These are phyloP conservation scores for Geopyxis carbonaria DNA, from an alignment of 495 filamentous ascomycete species.

Conservation along the genomic window DNA sequence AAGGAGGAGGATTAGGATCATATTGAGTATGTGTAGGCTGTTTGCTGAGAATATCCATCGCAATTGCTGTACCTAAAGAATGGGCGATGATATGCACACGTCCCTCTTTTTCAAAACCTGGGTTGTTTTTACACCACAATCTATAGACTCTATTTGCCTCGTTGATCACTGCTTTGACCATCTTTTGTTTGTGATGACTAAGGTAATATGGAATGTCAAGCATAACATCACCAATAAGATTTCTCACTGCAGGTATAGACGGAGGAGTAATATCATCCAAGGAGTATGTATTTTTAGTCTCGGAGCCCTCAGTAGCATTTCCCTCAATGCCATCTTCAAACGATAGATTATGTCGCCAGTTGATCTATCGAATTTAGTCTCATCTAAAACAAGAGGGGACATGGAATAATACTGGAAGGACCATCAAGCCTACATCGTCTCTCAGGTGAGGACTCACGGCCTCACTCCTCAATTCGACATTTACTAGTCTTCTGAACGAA, in stretches of 20 bases:
- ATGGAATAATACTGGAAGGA: conserved; percentile 37
- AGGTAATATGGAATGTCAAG: conserved; percentile 94
- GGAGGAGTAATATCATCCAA: conserved; percentile 81
- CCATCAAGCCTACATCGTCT: conserved; percentile 54
- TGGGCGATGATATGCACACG: conserved; percentile 87
- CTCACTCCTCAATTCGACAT: conserved; percentile 61
- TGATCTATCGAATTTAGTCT: conserved; percentile 31
- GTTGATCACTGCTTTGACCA: conserved; percentile 73
- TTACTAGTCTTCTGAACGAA: conserved; percentile 67
- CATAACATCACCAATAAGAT: conserved; percentile 90
- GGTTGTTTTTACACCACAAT: conserved; percentile 85
- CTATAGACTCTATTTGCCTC: conserved; percentile 90
- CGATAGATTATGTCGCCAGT: conserved; percentile 76
- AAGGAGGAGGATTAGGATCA: conserved; percentile 28
- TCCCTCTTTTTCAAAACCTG: conserved; percentile 57
- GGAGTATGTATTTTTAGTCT: conserved; percentile 43
- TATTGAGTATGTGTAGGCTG: conserved; percentile 49
- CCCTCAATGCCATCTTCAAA: conserved; percentile 54
- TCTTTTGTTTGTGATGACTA: conserved; percentile 85
- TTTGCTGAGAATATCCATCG: conserved; percentile 70
- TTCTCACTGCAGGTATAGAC: conserved; percentile 76
- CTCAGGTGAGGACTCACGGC: conserved; percentile 57
- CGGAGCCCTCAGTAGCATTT: neutral
- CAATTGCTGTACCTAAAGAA: conserved; percentile 85
- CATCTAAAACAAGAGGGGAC: neutral